Percentiles rank a stretch among this genome's conserved stretches.
These are phyloP conservation scores for Polychytrium aggregatum DNA, from an alignment of 192 early-diverging fungal genomes.

Conservation along the genomic window DNA sequence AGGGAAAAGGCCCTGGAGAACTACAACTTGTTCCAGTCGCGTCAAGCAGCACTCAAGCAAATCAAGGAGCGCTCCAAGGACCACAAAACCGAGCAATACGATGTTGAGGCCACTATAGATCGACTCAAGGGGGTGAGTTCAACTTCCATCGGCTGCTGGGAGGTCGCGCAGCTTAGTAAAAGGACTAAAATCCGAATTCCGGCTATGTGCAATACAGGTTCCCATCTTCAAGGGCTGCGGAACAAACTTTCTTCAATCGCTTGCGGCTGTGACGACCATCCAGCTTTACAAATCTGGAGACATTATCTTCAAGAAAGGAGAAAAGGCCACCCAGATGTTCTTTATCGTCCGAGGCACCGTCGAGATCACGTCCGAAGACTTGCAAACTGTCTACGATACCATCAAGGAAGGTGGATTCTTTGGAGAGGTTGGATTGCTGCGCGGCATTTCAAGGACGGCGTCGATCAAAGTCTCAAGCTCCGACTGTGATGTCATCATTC, in stretches of 20 bases:
- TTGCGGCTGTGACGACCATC: constrained; percentile 31
- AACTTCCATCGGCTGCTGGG: neutral
- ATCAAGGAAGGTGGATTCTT: constrained; percentile 39
- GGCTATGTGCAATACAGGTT: too few relatives aligned
- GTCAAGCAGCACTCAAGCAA: constrained; percentile 24
- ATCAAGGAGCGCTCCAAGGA: constrained; percentile 2
- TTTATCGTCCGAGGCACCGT: constrained; percentile 37
- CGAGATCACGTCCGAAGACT: constrained; percentile 41
- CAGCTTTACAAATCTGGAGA: constrained; percentile 15
- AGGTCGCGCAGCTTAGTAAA: neutral
- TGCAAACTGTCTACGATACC: constrained; percentile 27
- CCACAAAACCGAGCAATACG: constrained; percentile 15
- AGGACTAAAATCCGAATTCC: neutral
- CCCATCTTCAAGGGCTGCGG: constrained; percentile 30
- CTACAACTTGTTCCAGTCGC: constrained; percentile 25
- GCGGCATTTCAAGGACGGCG: constrained; percentile 30
- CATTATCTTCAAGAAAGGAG: constrained; percentile 35
- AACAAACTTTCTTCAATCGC: constrained; percentile 25
- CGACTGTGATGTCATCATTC: constrained; percentile 24
- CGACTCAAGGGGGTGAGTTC: constrained; percentile 22
- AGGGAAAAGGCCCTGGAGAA: constrained; percentile 32
- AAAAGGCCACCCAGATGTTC: constrained; percentile 34
- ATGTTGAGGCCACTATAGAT: constrained; percentile 28
- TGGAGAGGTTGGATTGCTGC: constrained; percentile 41
- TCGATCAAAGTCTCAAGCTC: constrained; percentile 21